Base-by-base conservation (phyloP, 352 stramenopile genomes). In the Phytophthora multivora region DNA sequence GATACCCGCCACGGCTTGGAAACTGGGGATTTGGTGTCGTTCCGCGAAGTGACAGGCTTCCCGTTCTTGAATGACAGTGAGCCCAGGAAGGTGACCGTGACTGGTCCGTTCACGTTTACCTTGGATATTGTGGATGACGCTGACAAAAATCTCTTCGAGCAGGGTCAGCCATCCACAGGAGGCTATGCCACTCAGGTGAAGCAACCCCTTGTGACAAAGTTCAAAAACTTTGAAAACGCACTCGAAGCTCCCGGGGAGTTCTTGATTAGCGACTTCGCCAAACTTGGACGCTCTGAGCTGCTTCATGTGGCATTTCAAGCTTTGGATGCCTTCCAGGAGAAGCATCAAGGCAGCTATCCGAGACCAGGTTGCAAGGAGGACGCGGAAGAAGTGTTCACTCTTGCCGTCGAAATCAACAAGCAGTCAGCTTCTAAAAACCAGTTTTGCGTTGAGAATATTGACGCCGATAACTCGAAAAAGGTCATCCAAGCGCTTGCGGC, bases 241-340 rank as follows among this genome's bases (percentile, higher is more conserved):
- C 74, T 99, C 30, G 73, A 60, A 1, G 66, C 89, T 6, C 96
- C 95, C n/a, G 95, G 94, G 9, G 95, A 99, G 42, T 97, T 99
- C 47, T 89, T 99, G 64, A 84, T 98, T 57, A 98, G 83, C 23
- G 97, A 99, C 55, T 99, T 99, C 77, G 96, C 96, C 30, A 99
- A 99, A 73, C 82, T 99, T 53, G 96, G 96, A 56, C 93, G 97
- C 21, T 83, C 90, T 0, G 85, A 95, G 55, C 68, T 95, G 39
- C 86, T 98, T 13, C 95, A 98, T 66, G 28, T 97, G 41, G 91
- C 86, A 1, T 95, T 98, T 63, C 83, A 91, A 45, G 93, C 81
- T 4, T 72, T 98, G 12, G 86, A 97, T 58, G 73, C 72, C 8
- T 98, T 97, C 71, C 73, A 83, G 10, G 75, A 77, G 15, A 85